Conservation (phyloP, 2,329 filamentous ascomycete species). For the Monilinia vaccinii-corymbosi region DNA sequence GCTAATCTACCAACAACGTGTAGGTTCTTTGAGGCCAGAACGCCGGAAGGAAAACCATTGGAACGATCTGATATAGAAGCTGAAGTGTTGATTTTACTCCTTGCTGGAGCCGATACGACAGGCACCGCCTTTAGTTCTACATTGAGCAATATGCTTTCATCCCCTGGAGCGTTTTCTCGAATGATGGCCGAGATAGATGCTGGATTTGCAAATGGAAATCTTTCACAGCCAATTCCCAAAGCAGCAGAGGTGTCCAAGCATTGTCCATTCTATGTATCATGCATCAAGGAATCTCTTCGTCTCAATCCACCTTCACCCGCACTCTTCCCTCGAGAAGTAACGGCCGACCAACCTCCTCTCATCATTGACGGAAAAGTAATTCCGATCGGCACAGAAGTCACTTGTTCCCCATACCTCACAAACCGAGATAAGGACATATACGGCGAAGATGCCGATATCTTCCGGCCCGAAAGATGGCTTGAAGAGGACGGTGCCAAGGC, state of each 20-base stretch:
- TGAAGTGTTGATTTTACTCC: slow-evolving; percentile 2
- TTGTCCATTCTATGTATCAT: neutral
- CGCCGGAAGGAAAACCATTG: neutral
- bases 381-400: neutral
- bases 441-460: slow-evolving; percentile 2
- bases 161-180: neutral
- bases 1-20: neutral
- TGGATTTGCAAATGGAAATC: neutral
- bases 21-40: neutral
- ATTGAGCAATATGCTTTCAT: neutral
- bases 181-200: neutral
- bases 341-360: neutral
- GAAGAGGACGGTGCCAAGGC: neutral
- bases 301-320: neutral
- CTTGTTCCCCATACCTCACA: neutral
- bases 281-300: slow-evolving; percentile 4
- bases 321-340: slow-evolving; percentile 3
- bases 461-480: slow-evolving; percentile 2
- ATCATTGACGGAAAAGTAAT: slow-evolving; percentile 1
- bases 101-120: slow-evolving; percentile 5
- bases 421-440: slow-evolving; percentile 1
- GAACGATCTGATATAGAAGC: neutral
- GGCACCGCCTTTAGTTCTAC: neutral
- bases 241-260: neutral
- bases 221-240: neutral